Conservation (phyloP, 208 protist species). For the Wallacemonas sp. region DNA sequence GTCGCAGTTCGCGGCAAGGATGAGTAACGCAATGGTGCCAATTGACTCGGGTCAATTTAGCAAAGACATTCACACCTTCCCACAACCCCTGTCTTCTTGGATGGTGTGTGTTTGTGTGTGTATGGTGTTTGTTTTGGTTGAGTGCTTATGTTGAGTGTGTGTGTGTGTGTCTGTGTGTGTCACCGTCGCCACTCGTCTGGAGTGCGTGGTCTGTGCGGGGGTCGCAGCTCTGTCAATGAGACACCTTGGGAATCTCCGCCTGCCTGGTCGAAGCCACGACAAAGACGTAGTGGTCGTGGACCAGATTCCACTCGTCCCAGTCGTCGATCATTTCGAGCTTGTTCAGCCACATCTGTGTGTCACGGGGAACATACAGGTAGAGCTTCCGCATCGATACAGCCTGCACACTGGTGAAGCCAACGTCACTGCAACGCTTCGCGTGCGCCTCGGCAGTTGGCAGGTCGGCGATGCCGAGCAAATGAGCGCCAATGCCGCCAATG, state of each 20-base stretch:
- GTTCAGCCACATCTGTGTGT: conserved; percentile 60
- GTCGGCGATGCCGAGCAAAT: conserved; percentile 72
- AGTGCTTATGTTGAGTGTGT: too few relatives aligned
- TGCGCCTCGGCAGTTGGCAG: conserved; percentile 75
- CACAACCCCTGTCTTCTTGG: too few relatives aligned
- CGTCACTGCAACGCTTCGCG: conserved; percentile 57
- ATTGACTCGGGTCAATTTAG: too few relatives aligned
- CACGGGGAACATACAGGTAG: conserved; percentile 76
- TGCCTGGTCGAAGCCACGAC: conserved; percentile 65
- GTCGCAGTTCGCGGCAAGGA: too few relatives aligned
- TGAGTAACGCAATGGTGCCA: too few relatives aligned
- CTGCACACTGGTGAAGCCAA: conserved; percentile 71
- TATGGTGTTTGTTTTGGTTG: too few relatives aligned
- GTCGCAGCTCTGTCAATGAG: too few relatives aligned
- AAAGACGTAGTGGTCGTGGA: conserved; percentile 93
- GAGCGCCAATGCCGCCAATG: conserved; percentile 55
- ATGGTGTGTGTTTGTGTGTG: too few relatives aligned
- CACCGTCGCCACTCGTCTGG: too few relatives aligned
- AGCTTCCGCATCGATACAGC: conserved; percentile 77
- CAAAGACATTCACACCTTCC: too few relatives aligned
- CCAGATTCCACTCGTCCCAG: conserved; percentile 92
- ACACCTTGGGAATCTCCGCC: conserved; percentile 39
- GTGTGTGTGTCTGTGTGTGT: not conserved
- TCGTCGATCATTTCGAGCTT: conserved; percentile 92
- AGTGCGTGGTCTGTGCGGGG: too few relatives aligned